Percentiles rank a stretch among this genome's conserved stretches.
Conservation (phyloP, 805 yeast species). For the Grigorovia jiainica region DNA sequence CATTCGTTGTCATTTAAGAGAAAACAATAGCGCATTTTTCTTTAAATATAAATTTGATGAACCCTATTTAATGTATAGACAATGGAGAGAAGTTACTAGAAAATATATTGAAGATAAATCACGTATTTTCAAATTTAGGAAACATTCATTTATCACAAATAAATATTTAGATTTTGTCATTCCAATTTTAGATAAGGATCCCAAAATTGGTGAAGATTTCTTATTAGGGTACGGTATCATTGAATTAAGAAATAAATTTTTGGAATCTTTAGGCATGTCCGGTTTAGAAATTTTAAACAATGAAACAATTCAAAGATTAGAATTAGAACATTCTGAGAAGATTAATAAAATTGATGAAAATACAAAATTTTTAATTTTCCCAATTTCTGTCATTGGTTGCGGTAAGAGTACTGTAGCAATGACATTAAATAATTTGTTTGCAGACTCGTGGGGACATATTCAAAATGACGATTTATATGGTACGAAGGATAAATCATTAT, state of each 20-base stretch:
- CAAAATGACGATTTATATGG: conserved; percentile 71
- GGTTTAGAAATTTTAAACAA: conserved; percentile 52
- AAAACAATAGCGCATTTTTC: conserved; percentile 43
- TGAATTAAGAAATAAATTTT: conserved; percentile 55
- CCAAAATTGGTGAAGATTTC: conserved; percentile 38
- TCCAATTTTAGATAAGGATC: conserved; percentile 43
- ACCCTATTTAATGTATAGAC: conserved; percentile 85
- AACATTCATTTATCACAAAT: conserved; percentile 52
- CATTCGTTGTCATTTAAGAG: conserved; percentile 45
- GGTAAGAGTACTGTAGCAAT: conserved; percentile 83
- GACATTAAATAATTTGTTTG: conserved; percentile 46
- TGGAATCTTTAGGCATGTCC: conserved; percentile 41
- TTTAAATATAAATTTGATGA: conserved; percentile 93
- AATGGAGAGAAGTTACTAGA: conserved; percentile 81
- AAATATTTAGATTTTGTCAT: conserved; percentile 62
- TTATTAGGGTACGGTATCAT: conserved; percentile 62
- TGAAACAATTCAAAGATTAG: conserved; percentile 31
- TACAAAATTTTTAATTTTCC: conserved; percentile 56
- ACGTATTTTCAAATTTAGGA: conserved; percentile 33
- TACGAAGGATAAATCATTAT: conserved; percentile 34
- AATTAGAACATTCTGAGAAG: conserved; percentile 32
- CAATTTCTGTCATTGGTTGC: conserved; percentile 88
- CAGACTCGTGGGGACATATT: conserved; percentile 53
- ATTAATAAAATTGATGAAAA: conserved; percentile 28
- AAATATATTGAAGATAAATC: conserved; percentile 33